Evolutionary conservation across 2,329 filamentous ascomycete genomes (phyloP).

Genomic region (Paramyrothecium roridum): DNA sequence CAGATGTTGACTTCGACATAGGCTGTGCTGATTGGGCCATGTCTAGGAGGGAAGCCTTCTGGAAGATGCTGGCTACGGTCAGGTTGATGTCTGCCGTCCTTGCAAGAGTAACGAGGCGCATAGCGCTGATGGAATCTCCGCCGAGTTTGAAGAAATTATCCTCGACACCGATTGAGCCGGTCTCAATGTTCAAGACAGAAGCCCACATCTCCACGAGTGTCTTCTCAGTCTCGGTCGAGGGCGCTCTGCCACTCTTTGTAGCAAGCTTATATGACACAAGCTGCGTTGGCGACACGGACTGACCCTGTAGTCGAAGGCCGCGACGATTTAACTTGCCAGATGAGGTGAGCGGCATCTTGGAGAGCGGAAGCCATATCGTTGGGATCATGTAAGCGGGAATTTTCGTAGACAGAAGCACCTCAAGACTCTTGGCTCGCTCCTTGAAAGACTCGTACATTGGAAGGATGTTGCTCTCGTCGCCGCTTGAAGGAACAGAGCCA

Average conservation of each 20-base stretch:
- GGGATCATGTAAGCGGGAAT: slow-evolving; percentile 6
- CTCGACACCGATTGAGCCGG: slow-evolving; percentile 25
- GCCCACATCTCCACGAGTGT: slow-evolving; percentile 2
- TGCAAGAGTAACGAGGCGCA: slow-evolving; percentile 33
- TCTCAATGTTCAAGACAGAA: background rate
- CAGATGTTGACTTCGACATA: slow-evolving; percentile 1
- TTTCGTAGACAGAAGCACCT: background rate
- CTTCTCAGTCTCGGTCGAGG: background rate
- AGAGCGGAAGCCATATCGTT: slow-evolving; percentile 4
- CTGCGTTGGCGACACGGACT: background rate
- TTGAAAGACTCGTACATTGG: slow-evolving; percentile 3
- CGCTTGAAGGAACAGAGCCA: background rate
- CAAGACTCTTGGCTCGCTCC: slow-evolving; percentile 3
- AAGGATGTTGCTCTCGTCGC: slow-evolving; percentile 4
- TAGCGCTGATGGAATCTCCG: slow-evolving; percentile 42
- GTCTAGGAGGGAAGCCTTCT: slow-evolving; percentile 11
- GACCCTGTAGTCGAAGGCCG: slow-evolving; percentile 3
- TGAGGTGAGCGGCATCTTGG: slow-evolving; percentile 5
- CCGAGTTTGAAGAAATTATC: slow-evolving; percentile 45
- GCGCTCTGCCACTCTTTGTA: slow-evolving; percentile 4
- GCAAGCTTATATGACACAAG: slow-evolving; percentile 4
- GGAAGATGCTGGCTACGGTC: slow-evolving; percentile 43
- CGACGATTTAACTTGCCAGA: slow-evolving; percentile 7
- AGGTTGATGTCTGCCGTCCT: slow-evolving; percentile 33
- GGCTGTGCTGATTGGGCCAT: slow-evolving; percentile 15